Evolutionary conservation across 2,329 filamentous ascomycete species (phyloP), one percentile per base, ranked within the genome.

Genomic region (Dothideomycetes sp.): DNA sequence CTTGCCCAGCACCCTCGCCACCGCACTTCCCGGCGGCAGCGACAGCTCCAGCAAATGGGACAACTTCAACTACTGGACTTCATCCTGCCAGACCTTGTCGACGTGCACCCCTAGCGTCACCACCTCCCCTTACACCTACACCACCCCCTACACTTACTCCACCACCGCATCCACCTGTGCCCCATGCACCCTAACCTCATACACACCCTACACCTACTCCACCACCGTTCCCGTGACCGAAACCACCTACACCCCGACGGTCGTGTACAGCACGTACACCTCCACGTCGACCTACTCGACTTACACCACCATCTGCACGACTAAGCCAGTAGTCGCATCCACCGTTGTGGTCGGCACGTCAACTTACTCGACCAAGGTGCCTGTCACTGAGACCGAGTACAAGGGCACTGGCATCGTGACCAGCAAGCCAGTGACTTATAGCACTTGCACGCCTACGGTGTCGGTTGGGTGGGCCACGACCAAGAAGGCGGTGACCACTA

Each of bases 231-330:
- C 34, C 15, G 30, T 9, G 14, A 34, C 30, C 7, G 31, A 15
- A 10, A 29, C 16, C 8, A 33, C 16, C 31, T 41, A 34, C n/a
- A 5, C 15, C 22, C 34, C 39, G 9, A 34, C 39, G 2, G 36
- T 34, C n/a, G 29, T 34, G 15, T 33, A 33, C 39, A 37, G 19
- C 29, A 41, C 39, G n/a, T 22, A 37, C 22, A 41, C 39, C 7
- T 7, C 7, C 7, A 27, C 22, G 7, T 7, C 7, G 22, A 41
- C 35, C 12, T 11, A 41, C 14, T 34, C 32, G 29, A 34, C 39
- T 19, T 22, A 24, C 16, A 41, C 34, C 19, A 34, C 19, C 12
- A 31, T 19, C n/a, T 34, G 34, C 12, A 36, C 18, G 24, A 37
- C 16, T 27, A 12, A 7, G 7, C 22, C 22, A 27, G 22, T 27